A percentile compares a stretch with the other conserved stretches of the same genome.
phyloP scores from a whole-genome alignment of 2,329 filamentous ascomycete genomes.

The Xylariaceae sp. region DNA sequence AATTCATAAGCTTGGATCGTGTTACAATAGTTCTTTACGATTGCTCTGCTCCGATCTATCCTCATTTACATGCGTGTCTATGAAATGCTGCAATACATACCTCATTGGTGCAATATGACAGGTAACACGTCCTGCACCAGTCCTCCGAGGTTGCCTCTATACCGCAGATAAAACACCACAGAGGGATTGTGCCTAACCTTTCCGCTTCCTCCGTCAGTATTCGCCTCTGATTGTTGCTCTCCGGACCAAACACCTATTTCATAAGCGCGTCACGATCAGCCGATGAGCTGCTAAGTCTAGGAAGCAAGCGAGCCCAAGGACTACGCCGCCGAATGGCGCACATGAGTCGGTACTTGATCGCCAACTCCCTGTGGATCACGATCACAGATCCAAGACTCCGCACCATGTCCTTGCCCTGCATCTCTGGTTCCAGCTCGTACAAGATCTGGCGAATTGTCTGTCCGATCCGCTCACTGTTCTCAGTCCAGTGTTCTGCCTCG shows the following conservation, averaged over 20 bases:
- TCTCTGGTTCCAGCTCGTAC: conserved; percentile 12
- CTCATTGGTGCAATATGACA: conserved; percentile 17
- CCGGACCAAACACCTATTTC: conserved; percentile 15
- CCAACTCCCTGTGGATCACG: conserved; percentile 12
- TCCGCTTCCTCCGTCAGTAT: conserved; percentile 10
- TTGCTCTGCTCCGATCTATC: not conserved
- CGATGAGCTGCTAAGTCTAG: conserved; percentile 12
- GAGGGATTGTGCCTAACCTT: conserved; percentile 9
- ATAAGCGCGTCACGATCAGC: conserved; percentile 13
- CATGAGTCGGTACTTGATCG: conserved; percentile 13
- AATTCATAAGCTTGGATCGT: no score
- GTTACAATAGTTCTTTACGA: no score
- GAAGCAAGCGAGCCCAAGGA: conserved; percentile 14
- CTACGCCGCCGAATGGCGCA: conserved; percentile 16
- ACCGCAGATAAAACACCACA: conserved; percentile 18
- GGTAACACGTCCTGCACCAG: conserved; percentile 17
- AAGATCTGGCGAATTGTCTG: conserved; percentile 14
- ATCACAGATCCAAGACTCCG: conserved; percentile 14
- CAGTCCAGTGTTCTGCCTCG: conserved; percentile 12
- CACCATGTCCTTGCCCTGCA: conserved; percentile 10
- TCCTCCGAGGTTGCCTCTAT: conserved; percentile 17
- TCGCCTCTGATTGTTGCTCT: conserved; percentile 13
- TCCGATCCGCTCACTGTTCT: conserved; percentile 14
- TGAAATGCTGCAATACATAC: conserved; percentile 14
- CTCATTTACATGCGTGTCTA: conserved; percentile 16